These are phyloP conservation scores for Starmerella lactis-condensi DNA, from an alignment of 805 yeast species.

Conservation along the genomic window DNA sequence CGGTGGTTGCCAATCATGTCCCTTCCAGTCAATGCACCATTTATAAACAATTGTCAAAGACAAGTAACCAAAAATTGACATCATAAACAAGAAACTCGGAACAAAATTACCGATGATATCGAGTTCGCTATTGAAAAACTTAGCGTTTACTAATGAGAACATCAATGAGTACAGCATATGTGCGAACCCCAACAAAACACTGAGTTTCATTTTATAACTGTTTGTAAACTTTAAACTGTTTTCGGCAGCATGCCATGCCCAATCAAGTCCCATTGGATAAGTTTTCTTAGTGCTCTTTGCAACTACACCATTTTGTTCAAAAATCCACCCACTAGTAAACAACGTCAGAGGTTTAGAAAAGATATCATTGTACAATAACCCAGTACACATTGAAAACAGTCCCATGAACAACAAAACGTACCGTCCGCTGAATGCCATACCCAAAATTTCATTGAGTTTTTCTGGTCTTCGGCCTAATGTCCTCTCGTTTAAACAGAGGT, in stretches of 20 bases:
- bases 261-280: constrained; percentile 76
- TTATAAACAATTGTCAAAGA: constrained; percentile 73
- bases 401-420: constrained; percentile 89
- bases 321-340: constrained; percentile 77
- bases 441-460: constrained; percentile 87
- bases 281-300: constrained; percentile 4
- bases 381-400: constrained; percentile 85
- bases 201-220: constrained; percentile 92
- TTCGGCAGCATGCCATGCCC: constrained; percentile 95
- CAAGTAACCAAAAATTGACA: constrained; percentile 84
- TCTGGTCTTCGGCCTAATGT: constrained; percentile 33
- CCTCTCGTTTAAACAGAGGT: constrained; percentile 54
- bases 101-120: constrained; percentile 84
- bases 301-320: constrained; percentile 38
- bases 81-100: constrained; percentile 90
- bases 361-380: constrained; percentile 79
- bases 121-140: constrained; percentile 47
- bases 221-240: constrained; percentile 76
- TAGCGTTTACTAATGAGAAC: constrained; percentile 67
- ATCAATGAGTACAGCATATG: constrained; percentile 84
- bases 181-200: constrained; percentile 79
- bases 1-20: constrained; percentile 64
- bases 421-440: constrained; percentile 89
- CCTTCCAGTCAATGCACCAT: constrained; percentile 88
- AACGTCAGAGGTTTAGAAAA: constrained; percentile 81